Base-by-base conservation (phyloP, 768 basidiomycete species). In the Lanmaoa pseudosensibilis region DNA sequence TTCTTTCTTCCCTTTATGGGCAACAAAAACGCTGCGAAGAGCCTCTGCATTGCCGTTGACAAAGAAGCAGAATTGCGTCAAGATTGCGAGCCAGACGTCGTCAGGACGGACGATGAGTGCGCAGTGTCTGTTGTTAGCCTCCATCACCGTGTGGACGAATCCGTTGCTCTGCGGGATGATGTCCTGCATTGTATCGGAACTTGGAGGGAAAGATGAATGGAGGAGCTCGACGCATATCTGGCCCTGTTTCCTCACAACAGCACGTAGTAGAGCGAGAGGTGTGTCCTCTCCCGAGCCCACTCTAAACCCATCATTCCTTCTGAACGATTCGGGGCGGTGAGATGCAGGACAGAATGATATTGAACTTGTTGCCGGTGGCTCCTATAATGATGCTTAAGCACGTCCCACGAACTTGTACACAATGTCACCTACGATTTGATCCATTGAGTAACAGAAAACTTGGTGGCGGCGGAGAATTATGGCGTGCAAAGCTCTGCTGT, bases 41-140 rank as follows among this genome's bases (percentile, higher is more conserved):
- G 27, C 27, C 7, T 73, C 68, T 0, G 71, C 63, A 30, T 73
- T 60, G 5, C 64, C 71, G 46, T 76, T 74, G 32, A 77, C 72
- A 41, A 72, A 74, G 52, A 72, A 67, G 48, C 56, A 71, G 45
- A 74, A 68, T 54, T 77, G 75, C 5, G 61, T 57, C 52, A 70
- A 33, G 51, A 65, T 60, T 32, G 63, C 55, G 19, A 60, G 58
- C 66, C 79, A 80, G 36, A 80, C 70, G 59, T 80, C 78, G 48
- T 80, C 79, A 1, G 78, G 79, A 11, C 78, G 68, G n/a, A 79
- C 57, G 39, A 75, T 60, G 27, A 80, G 67, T 1, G 66, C 52
- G 5, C 61, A 51, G 19, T 73, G 72, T 5, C 55, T 23, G 51
- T 66, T 71, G 50, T 71, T 70, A 0, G 65, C 66, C 30, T 64